Base-by-base conservation (phyloP, 371 early-diverging fungal genomes). In the Mortierella polycephala region DNA sequence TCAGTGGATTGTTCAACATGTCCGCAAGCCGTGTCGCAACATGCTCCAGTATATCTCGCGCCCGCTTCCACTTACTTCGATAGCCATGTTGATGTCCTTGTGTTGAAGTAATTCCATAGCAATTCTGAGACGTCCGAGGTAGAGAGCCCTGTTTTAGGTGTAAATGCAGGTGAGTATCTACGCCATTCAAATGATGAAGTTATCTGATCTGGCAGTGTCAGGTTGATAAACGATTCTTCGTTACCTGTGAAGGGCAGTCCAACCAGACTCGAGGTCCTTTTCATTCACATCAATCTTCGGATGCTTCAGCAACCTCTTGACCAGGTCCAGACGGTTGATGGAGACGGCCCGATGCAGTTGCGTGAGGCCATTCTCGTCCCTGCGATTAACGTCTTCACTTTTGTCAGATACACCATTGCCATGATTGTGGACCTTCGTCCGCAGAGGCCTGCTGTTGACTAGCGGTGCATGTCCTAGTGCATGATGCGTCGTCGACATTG, bases 261-360 rank as follows among this genome's bases (percentile, higher is more conserved):
- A 93, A 0, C 92, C 91, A 60, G 85, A 88, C 67, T 93, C 94
- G 37, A 72, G 61, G 68, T 94, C 94, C 65, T 83, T 85, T 9
- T 84, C 21, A 64, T 93, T 93, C 50, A 92, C 82, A 68, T 89
- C 84, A 39, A 91, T 84, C 23, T 74, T 70, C 2, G 88, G 79
- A 69, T 84, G 85, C 16, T 69, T 67, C 13, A 91, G 74, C 7
- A 91, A 71, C 7, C 72, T 39, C 41, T 71, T 67, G 57, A 87
- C 85, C 14, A 86, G 69, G 23, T 83, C 66, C 37, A 79, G 41
- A 21, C 69, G 45, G 49, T 79, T 79, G 20, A 42, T 37, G 9
- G 60, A 45, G 18, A 73, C 69, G 9, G 80, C 80, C 13, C 55
- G 64, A 53, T 73, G 69, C 21, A 79, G 57, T 0, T 44, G 23